A percentile compares a stretch with the other conserved stretches of the same genome.
These are phyloP conservation scores for Conringia planisiliqua DNA, from an alignment of 345 rosid species.

Conservation along the genomic window DNA sequence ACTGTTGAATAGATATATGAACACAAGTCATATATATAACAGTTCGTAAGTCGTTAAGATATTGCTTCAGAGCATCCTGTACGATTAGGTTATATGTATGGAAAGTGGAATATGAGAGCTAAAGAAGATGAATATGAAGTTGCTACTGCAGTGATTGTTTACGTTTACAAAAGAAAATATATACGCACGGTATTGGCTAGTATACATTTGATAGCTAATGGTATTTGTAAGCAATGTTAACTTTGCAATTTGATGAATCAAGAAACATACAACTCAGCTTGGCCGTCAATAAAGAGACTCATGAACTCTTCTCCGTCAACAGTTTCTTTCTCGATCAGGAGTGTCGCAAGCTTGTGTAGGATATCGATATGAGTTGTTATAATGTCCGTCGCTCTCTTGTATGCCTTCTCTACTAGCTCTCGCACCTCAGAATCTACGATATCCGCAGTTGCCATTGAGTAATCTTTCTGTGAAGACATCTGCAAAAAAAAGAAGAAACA, in stretches of 20 bases:
- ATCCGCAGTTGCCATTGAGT: constrained; percentile 98
- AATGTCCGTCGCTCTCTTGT: constrained; percentile 68
- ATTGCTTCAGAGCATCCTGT: neutral
- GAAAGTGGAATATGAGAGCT: no score
- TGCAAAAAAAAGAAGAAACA: constrained; percentile 13
- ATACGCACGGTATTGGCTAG: neutral
- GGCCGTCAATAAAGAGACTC: constrained; percentile 98
- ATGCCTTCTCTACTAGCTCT: constrained; percentile 78
- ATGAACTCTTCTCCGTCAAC: constrained; percentile 98
- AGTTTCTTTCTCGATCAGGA: constrained; percentile 87
- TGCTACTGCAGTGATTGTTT: no score
- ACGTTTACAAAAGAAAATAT: neutral
- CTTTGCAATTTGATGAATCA: constrained; percentile 23
- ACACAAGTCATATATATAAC: neutral
- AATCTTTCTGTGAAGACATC: constrained; percentile 98
- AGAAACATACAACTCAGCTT: constrained; percentile 79
- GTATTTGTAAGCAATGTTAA: neutral
- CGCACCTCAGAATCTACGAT: constrained; percentile 90
- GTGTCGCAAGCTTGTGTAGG: constrained; percentile 86
- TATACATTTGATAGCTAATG: neutral
- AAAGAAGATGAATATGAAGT: neutral
- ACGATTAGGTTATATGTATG: neutral
- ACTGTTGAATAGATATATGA: neutral
- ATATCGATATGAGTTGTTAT: constrained; percentile 72
- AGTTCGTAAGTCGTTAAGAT: neutral